Base-by-base conservation (phyloP, 2,329 filamentous ascomycete species). In the Trichophyton simii region DNA sequence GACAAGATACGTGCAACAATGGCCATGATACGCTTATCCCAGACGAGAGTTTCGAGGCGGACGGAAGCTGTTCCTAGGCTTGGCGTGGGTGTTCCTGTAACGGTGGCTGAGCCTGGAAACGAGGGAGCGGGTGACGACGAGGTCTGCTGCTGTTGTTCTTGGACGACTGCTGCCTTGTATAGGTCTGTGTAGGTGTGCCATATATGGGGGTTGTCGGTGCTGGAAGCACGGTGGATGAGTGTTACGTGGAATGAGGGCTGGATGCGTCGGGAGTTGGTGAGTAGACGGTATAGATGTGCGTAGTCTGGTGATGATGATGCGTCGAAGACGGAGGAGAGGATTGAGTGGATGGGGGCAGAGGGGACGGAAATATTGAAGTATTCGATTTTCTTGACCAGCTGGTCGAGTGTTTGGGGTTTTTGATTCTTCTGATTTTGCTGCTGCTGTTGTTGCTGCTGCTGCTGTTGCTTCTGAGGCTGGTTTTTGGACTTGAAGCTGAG, bases 241-340 rank as follows among this genome's bases (percentile, higher is more conserved):
- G 94, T 99, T 62, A 99, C 89, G 72, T 99, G 94, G 72, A 97
- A 99, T 46, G 85, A 81, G n/a, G 81, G 71, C 73, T 97, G 92
- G 4, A 97, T 76, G 60, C 94, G 88, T 20, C 86, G 82, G 1
- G 80, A 82, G 66, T 87, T 81, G 72, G 87, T 83, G 38, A 99
- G 81, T 62, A 89, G 83, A 67, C 82, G 83, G 77, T 88, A 99
- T 69, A 96, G 86, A 22, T 77, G 79, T n/a, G 83, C 77, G 36
- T 77, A 78, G 20, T 54, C 25, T 0, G 82, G 68, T 4, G 79
- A 75, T 4, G 77, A 75, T 22, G 5, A 77, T 20, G 67, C 61
- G 8, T 78, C 76, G 72, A 99, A 96, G 13, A 87, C 77, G 58
- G 82, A 82, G 8, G 91, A 84, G 2, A 97, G 83, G 9, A 85